These are phyloP conservation scores for Cryptosporidium tyzzeri DNA, from an alignment of 169 alveolate species.

Conservation along the genomic window DNA sequence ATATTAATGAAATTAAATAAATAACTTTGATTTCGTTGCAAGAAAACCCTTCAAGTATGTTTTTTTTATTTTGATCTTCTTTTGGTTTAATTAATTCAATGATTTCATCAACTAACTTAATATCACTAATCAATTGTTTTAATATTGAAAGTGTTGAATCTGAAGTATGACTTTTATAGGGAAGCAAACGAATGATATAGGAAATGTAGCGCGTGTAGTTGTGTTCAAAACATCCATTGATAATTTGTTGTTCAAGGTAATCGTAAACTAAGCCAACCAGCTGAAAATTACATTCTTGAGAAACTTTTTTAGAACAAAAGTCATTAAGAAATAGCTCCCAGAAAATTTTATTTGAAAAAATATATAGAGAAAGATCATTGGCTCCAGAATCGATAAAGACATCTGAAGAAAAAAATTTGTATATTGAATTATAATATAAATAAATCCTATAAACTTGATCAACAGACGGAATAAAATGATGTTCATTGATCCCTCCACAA, in stretches of 20 bases:
- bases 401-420: conserved; percentile 2
- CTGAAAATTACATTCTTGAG: background rate
- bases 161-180: background rate
- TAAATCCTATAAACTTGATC: background rate
- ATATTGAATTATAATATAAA: background rate
- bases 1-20: conserved; percentile 1
- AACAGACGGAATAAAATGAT: background rate
- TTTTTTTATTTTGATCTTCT: background rate
- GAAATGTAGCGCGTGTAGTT: background rate
- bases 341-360: background rate
- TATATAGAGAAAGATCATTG: background rate
- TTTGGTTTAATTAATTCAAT: conserved; percentile 2
- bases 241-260: conserved; percentile 19
- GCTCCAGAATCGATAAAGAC: background rate
- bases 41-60: background rate
- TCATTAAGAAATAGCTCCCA: conserved; percentile 40
- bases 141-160: conserved; percentile 6
- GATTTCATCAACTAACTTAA: conserved; percentile 19
- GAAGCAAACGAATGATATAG: background rate
- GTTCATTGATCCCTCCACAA: background rate
- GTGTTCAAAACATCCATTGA: background rate
- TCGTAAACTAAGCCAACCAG: conserved; percentile 1
- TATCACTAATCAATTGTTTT: conserved; percentile 1
- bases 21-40: background rate
- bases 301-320: background rate